These are phyloP conservation scores for Pseudozyma sp. DNA, from an alignment of 1,284 basidiomycete genomes.

Conservation along the genomic window DNA sequence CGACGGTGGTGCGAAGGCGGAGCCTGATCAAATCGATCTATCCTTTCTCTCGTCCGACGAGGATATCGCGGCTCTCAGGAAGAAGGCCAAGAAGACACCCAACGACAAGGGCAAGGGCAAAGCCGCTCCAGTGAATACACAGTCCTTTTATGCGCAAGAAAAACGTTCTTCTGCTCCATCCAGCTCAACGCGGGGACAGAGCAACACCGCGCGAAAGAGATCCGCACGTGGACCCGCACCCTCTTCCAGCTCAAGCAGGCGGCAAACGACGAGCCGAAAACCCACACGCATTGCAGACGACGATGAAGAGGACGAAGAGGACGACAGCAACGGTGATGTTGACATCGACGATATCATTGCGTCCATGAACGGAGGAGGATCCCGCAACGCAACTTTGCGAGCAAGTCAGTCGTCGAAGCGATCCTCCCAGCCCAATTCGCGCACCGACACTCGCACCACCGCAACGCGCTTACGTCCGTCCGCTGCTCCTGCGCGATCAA, in stretches of 20 bases:
- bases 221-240: background rate
- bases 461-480: background rate
- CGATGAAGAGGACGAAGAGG: constrained; percentile 12
- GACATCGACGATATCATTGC: constrained; percentile 35
- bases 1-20: constrained; percentile 7
- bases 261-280: background rate
- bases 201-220: constrained; percentile 3
- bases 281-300: background rate
- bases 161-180: constrained; percentile 2
- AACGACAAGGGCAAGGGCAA: constrained; percentile 6
- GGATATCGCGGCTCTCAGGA: constrained; percentile 21
- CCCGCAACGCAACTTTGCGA: constrained; percentile 3
- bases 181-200: background rate
- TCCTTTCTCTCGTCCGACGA: constrained; percentile 38
- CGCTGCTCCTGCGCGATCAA: background rate
- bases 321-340: constrained; percentile 12
- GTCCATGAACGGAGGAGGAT: constrained; percentile 27
- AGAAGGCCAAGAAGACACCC: background rate
- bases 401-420: background rate
- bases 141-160: background rate
- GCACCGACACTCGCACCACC: background rate
- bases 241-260: background rate
- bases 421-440: background rate
- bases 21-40: constrained; percentile 27
- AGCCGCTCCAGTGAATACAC: background rate